Evolutionary conservation across 441 rosid species (phyloP).

Genomic region (Corymbia citriodora): DNA sequence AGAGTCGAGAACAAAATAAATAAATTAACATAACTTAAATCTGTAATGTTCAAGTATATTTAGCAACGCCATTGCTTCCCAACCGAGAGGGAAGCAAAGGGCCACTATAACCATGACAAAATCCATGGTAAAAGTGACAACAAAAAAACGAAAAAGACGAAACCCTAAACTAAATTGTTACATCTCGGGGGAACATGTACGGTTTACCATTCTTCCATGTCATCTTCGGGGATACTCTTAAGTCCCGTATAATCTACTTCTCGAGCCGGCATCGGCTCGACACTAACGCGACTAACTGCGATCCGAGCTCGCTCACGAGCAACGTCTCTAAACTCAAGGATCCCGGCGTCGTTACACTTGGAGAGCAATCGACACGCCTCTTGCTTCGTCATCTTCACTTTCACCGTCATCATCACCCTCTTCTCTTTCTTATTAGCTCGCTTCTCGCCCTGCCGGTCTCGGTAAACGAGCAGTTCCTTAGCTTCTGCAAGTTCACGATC

Average conservation of each 20-base stretch:
- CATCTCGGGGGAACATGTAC: background rate
- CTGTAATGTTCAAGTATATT: background rate
- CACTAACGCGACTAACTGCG: conserved; percentile 21
- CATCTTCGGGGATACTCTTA: conserved; percentile 22
- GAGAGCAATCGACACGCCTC: conserved; percentile 31
- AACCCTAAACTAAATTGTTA: background rate
- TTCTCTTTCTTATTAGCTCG: background rate
- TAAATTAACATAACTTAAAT: background rate
- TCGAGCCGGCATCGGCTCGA: background rate
- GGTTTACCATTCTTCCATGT: background rate
- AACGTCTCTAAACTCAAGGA: conserved; percentile 29
- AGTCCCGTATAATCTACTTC: background rate
- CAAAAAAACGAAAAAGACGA: background rate
- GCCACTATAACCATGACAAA: background rate
- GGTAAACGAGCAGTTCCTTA: background rate
- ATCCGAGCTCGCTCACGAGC: conserved; percentile 19
- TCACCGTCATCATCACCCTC: conserved; percentile 16
- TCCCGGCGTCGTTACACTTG: conserved; percentile 30
- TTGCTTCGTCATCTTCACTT: conserved; percentile 38
- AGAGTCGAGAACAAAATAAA: background rate
- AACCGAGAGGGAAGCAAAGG: background rate
- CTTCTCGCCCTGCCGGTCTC: background rate
- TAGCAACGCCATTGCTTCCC: background rate
- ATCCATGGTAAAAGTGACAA: background rate
- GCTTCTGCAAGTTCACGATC: background rate